Evolutionary conservation across 495 filamentous ascomycete species (phyloP), one percentile per base, ranked within the genome.

Genomic region (Daldinia loculata): DNA sequence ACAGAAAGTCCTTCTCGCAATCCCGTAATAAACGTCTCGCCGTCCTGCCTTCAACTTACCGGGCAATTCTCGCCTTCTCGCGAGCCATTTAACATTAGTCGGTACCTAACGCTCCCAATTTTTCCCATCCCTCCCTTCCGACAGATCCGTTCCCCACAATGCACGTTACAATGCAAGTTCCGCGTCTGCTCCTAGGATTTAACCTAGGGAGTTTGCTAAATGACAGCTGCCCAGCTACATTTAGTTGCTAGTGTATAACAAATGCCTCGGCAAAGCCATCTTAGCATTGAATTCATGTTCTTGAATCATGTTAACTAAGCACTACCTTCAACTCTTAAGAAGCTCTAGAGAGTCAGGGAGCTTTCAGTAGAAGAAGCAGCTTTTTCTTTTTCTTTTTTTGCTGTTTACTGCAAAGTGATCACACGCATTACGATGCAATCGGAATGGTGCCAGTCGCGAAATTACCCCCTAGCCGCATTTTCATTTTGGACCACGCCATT

Each of bases 401-500:
- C 12, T 30, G 9, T 27, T 17, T 17, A 15, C 50, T 53, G 6
- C 50, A 30, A 53, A 14, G 22, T 19, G 34, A 53, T 57, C 36
- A 63, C 53, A 24, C 50, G 61, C 50, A 66, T 70, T 66, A 56
- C 48, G 30, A 36, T 36, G 53, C 36, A 67, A 63, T 59, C 12
- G 50, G 6, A 51, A 67, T 36, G 15, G 32, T 43, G 34, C 30
- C 55, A 32, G 36, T 59, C 45, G 53, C 58, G 57, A 66, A 71
- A 67, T 67, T 67, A 71, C 60, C 17, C 41, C 58, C 48, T 26
- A 22, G 45, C 22, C 17, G 60, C 43, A 27, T 51, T 48, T 51
- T 62, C 60, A 63, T 67, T 72, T 67, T 38, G 52, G 24, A 64
- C 56, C 69, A 72, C 64, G 69, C 69, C 60, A 72, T 72, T 63